Evolutionary conservation across 1,139 yeast species (phyloP).

Genomic region (Sugiyamaella xylanicola): DNA sequence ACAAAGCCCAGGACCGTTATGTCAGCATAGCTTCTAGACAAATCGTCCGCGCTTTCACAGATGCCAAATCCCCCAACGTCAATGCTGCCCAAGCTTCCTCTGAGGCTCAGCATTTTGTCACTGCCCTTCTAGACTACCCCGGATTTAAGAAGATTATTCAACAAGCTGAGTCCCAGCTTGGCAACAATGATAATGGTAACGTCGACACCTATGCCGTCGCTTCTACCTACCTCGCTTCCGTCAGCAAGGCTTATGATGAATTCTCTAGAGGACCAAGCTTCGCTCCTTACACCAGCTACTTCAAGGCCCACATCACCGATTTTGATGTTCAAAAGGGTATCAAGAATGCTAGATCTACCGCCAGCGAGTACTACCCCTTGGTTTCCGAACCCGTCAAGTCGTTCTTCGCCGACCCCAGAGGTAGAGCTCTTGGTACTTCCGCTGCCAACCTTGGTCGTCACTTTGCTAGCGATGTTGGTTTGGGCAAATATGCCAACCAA

Average conservation of each 20-base stretch:
- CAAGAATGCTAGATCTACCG: conserved; percentile 16
- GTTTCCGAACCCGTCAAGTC: conserved; percentile 22
- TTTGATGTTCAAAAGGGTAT: conserved; percentile 29
- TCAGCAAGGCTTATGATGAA: conserved; percentile 29
- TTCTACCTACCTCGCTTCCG: conserved; percentile 23
- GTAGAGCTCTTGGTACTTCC: conserved; percentile 27
- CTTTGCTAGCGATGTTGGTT: conserved; percentile 31
- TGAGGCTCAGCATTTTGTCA: conserved; percentile 31
- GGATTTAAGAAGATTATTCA: conserved; percentile 28
- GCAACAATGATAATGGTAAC: background rate
- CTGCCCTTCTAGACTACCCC: conserved; percentile 29
- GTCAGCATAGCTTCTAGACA: conserved; percentile 20
- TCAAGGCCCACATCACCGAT: conserved; percentile 30
- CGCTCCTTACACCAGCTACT: conserved; percentile 30
- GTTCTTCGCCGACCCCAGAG: conserved; percentile 31
- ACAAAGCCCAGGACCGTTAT: conserved; percentile 12
- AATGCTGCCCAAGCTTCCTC: conserved; percentile 32
- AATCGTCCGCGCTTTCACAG: conserved; percentile 22
- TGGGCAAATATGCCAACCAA: conserved; percentile 20
- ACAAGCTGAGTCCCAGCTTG: conserved; percentile 22
- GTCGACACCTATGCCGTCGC: conserved; percentile 18
- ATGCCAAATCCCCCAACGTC: conserved; percentile 25
- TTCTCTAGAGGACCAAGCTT: conserved; percentile 32
- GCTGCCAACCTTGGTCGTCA: conserved; percentile 30
- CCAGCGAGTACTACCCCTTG: conserved; percentile 21